A percentile compares a stretch with the other conserved stretches of the same genome.
phyloP scores from a whole-genome alignment of 106 monocot genomes.

The Hemerocallis citrina region DNA sequence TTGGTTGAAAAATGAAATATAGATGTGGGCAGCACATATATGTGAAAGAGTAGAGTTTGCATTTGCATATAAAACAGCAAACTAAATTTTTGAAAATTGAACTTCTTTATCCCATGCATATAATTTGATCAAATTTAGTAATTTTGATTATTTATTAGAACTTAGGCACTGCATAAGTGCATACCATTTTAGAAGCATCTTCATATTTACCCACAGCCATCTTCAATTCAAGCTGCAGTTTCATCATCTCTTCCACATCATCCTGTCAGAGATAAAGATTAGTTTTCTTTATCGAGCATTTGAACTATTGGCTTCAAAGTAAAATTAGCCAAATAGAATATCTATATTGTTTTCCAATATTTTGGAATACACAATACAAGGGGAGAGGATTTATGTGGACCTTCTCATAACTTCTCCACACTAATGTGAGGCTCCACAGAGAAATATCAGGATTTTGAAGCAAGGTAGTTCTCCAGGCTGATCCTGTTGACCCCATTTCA shows the following conservation, averaged over 20 bases:
- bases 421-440: background rate
- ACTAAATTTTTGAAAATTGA: background rate
- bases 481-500: background rate
- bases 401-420: background rate
- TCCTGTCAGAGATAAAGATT: conserved; percentile 16
- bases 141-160: background rate
- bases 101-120: background rate
- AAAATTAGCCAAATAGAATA: background rate
- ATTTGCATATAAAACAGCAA: background rate
- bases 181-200: conserved; percentile 4
- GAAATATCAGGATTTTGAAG: background rate
- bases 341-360: background rate
- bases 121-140: background rate
- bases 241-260: conserved; percentile 25
- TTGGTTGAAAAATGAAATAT: background rate
- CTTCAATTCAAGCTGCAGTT: conserved; percentile 25
- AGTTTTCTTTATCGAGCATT: background rate
- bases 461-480: background rate
- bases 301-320: background rate
- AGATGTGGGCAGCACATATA: background rate
- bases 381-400: background rate
- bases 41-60: background rate
- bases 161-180: background rate
- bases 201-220: conserved; percentile 17
- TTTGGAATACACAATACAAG: background rate